phyloP scores from a whole-genome alignment of 2,329 filamentous ascomycete species.

The Stemphylium beticola region DNA sequence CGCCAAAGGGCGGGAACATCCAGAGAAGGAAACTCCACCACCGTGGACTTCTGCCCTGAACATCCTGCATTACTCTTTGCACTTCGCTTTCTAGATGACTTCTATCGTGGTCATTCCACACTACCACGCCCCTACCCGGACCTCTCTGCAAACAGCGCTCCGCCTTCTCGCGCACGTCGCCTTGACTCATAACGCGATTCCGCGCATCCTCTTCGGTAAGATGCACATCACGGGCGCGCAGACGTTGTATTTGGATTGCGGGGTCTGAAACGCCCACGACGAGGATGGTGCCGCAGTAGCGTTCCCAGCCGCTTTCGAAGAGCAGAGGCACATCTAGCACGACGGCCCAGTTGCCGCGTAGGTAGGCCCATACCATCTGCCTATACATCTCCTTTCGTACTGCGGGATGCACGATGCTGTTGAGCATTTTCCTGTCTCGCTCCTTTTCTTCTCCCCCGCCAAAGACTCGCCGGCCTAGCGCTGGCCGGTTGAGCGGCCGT shows the following conservation, averaged over 20 bases:
- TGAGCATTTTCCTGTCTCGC: constrained; percentile 77
- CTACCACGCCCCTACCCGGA: constrained; percentile 70
- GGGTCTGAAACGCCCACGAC: constrained; percentile 87
- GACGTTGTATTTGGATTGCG: constrained; percentile 78
- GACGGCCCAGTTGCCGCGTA: constrained; percentile 82
- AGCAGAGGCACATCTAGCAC: constrained; percentile 91
- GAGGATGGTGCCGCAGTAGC: constrained; percentile 81
- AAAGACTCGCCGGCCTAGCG: constrained; percentile 85
- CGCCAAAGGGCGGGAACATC: constrained; percentile 76
- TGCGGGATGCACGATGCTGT: constrained; percentile 90
- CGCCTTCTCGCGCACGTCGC: constrained; percentile 84
- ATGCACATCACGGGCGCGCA: constrained; percentile 77
- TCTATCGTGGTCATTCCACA: constrained; percentile 86
- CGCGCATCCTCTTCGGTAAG: constrained; percentile 83
- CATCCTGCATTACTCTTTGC: constrained; percentile 66
- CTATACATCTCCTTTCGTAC: constrained; percentile 84
- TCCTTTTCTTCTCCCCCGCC: constrained; percentile 74
- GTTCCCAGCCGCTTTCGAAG: constrained; percentile 87
- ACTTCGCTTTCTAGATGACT: constrained; percentile 73
- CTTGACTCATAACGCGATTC: constrained; percentile 86
- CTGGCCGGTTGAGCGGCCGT: constrained; percentile 81
- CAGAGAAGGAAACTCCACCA: constrained; percentile 83
- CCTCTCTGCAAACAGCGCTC: constrained; percentile 72
- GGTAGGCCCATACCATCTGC: constrained; percentile 73
- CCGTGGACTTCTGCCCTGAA: constrained; percentile 69